Conservation (phyloP, 2,329 filamentous ascomycete species). For the Teratosphaeria zuluensis region DNA sequence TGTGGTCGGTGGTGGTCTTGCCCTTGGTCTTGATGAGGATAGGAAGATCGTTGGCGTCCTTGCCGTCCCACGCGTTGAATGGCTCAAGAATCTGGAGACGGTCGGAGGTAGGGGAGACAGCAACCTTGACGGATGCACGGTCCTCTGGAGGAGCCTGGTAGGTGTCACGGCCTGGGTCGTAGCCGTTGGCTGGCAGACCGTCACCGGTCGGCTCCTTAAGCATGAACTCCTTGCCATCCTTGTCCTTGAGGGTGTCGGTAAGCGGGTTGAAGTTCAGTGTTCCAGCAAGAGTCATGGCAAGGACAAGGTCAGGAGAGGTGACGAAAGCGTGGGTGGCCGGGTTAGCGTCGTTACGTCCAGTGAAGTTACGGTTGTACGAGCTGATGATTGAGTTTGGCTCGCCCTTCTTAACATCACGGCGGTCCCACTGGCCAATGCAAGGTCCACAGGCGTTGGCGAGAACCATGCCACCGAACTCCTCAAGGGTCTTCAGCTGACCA, state of each 20-base stretch:
- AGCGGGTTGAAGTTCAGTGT: conserved; percentile 89
- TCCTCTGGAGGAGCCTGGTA: conserved; percentile 90
- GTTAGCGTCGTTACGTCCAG: conserved; percentile 93
- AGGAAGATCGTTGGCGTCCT: conserved; percentile 73
- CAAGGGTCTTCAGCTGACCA: conserved; percentile 66
- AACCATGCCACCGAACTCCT: conserved; percentile 91
- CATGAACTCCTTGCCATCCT: conserved; percentile 93
- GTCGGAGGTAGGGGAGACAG: conserved; percentile 80
- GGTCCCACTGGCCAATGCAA: conserved; percentile 94
- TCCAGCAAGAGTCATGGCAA: conserved; percentile 76
- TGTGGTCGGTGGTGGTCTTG: conserved; percentile 96
- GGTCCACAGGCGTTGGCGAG: conserved; percentile 89
- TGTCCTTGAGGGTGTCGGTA: conserved; percentile 83
- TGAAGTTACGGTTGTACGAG: conserved; percentile 99
- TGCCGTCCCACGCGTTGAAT: conserved; percentile 83
- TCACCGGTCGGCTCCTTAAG: conserved; percentile 70
- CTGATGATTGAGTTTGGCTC: conserved; percentile 93
- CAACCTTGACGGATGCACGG: conserved; percentile 61
- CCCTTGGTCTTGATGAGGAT: conserved; percentile 95
- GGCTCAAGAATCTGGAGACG: conserved; percentile 86
- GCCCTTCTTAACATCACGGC: conserved; percentile 87
- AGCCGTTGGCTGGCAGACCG: conserved; percentile 70
- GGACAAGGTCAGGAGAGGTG: conserved; percentile 79
- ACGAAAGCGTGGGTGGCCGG: conserved; percentile 91
- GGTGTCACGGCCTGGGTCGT: conserved; percentile 83